phyloP scores from a whole-genome alignment of 306 rosid species.

The Glycine tomentella region DNA sequence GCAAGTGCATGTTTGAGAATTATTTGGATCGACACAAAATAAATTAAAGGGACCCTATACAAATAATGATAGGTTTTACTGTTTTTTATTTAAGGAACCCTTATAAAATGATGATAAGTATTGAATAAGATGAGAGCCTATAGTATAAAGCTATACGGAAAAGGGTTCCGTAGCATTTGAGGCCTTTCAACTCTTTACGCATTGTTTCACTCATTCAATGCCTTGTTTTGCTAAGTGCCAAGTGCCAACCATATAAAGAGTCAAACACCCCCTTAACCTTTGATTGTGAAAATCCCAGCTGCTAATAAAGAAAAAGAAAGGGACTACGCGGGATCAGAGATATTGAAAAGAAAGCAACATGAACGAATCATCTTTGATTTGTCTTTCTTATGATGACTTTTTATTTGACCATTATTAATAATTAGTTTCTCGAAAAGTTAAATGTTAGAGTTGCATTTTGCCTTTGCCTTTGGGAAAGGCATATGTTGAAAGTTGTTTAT shows the following conservation, averaged over 20 bases:
- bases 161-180: conserved; percentile 47
- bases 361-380: conserved; percentile 53
- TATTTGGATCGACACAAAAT: not conserved
- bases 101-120: not conserved
- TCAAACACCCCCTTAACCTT: conserved; percentile 44
- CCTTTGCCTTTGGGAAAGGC: conserved; percentile 54
- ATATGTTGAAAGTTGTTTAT: conserved; percentile 45
- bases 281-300: conserved; percentile 55
- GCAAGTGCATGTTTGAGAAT: conserved; percentile 50
- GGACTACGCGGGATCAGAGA: too few species aligned
- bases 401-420: conserved; percentile 12
- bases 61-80: not conserved
- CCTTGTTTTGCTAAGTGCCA: not conserved
- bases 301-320: conserved; percentile 33
- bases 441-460: conserved; percentile 56
- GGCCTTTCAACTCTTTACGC: conserved; percentile 44
- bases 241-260: not conserved
- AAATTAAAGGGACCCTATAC: not conserved
- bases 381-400: conserved; percentile 60
- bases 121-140: not conserved
- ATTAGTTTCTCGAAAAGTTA: conserved; percentile 50
- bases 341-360: not conserved
- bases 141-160: not conserved
- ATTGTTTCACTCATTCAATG: conserved; percentile 23
- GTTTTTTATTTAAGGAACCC: too few species aligned